phyloP scores from a whole-genome alignment of 2,329 filamentous ascomycete species.

The Lecanicillium sp. region DNA sequence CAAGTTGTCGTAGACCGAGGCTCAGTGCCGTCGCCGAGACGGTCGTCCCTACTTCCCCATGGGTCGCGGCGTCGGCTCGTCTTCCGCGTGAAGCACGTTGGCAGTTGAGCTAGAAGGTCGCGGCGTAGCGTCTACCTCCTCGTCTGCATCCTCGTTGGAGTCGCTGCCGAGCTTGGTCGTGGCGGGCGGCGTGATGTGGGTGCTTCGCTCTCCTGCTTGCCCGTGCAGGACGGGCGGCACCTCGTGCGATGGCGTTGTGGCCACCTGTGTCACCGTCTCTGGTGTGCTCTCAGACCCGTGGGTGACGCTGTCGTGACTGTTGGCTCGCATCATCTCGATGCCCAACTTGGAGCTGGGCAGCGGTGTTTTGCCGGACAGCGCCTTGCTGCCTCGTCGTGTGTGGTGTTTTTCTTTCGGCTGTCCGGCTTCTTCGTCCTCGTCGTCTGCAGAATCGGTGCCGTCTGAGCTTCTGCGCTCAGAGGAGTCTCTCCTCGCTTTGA shows the following conservation, averaged over 20 bases:
- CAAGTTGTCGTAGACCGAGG: not conserved
- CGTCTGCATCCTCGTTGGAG: not conserved
- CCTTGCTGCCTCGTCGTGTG: conserved; percentile 38
- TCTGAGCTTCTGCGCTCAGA: conserved; percentile 43
- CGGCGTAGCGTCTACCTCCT: conserved; percentile 39
- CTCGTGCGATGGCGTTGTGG: conserved; percentile 43
- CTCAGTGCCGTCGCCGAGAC: conserved; percentile 15
- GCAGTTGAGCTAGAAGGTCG: conserved; percentile 25
- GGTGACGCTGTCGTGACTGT: conserved; percentile 78
- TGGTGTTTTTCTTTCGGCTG: conserved; percentile 34
- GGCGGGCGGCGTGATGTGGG: conserved; percentile 9
- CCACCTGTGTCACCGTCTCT: conserved; percentile 47
- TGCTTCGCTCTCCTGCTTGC: conserved; percentile 13
- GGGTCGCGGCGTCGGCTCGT: conserved; percentile 35
- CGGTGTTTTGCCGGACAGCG: conserved; percentile 40
- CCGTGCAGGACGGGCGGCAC: conserved; percentile 26
- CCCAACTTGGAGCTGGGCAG: conserved; percentile 82
- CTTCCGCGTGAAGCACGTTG: not conserved
- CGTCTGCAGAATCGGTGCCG: conserved; percentile 80
- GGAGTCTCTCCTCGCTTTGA: conserved; percentile 55
- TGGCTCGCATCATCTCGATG: conserved; percentile 96
- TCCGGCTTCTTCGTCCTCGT: conserved; percentile 76
- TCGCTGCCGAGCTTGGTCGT: conserved; percentile 8
- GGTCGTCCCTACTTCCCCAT: conserved; percentile 14
- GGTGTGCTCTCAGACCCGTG: conserved; percentile 44